A percentile compares a stretch with the other conserved stretches of the same genome.
phyloP scores from a whole-genome alignment of 306 rosid species.

The Glycine latifolia region DNA sequence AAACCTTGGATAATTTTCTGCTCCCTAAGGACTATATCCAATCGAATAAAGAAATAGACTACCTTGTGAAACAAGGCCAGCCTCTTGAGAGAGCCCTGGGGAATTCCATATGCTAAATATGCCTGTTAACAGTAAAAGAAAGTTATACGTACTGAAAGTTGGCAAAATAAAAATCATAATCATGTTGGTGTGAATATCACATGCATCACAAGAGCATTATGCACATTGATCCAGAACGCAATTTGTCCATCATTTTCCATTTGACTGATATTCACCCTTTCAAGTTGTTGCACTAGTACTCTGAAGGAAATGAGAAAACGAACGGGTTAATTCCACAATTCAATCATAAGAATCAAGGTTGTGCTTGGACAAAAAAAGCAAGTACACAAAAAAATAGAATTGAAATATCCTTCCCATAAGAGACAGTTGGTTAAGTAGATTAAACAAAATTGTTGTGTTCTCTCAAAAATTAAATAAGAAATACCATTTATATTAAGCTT shows the following conservation, averaged over 20 bases:
- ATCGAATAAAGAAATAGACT: slow-evolving; percentile 40
- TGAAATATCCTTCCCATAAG: neutral
- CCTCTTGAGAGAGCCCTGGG: slow-evolving; percentile 81
- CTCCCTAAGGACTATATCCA: too few relatives aligned
- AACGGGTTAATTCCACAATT: slow-evolving; percentile 34
- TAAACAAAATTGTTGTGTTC: neutral
- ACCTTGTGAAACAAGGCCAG: slow-evolving; percentile 95
- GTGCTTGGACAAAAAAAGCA: neutral
- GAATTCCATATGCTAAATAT: slow-evolving; percentile 91
- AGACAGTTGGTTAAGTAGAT: neutral
- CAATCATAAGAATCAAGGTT: slow-evolving; percentile 1
- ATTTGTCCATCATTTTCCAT: slow-evolving; percentile 76
- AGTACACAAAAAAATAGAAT: slow-evolving; percentile 25
- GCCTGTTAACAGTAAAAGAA: slow-evolving; percentile 63
- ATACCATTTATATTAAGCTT: neutral
- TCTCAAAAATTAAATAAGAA: neutral
- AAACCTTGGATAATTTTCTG: too few relatives aligned
- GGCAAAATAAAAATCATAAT: slow-evolving; percentile 38
- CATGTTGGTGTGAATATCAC: slow-evolving; percentile 53
- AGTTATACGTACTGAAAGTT: slow-evolving; percentile 35
- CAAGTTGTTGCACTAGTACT: slow-evolving; percentile 82
- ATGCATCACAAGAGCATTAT: slow-evolving; percentile 95
- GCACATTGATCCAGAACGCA: slow-evolving; percentile 92
- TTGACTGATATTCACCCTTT: slow-evolving; percentile 75
- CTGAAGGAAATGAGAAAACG: slow-evolving; percentile 53